Evolutionary conservation across 495 filamentous ascomycete species (phyloP).

Genomic region (Annulohypoxylon nitens): DNA sequence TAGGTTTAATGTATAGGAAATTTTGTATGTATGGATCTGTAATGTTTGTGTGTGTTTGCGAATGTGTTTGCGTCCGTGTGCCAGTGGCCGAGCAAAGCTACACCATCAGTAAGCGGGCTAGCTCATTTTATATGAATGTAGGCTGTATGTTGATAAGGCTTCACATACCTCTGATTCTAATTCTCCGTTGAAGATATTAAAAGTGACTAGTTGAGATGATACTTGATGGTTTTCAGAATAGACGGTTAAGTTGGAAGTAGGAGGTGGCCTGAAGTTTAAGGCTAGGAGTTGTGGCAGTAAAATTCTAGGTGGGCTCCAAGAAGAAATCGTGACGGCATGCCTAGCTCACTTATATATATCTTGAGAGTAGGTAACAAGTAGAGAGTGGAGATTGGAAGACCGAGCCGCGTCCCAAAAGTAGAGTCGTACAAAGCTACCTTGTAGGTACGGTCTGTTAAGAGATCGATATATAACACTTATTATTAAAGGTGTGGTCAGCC

Average conservation of each 20-base stretch:
- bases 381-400: constrained; percentile 38
- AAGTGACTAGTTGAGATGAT: not conserved
- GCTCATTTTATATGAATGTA: constrained; percentile 11
- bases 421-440: constrained; percentile 45
- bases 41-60: constrained; percentile 10
- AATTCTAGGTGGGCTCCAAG: constrained; percentile 28
- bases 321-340: constrained; percentile 42
- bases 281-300: constrained; percentile 24
- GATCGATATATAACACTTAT: constrained; percentile 40
- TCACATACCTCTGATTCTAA: constrained; percentile 28
- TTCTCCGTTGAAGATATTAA: constrained; percentile 6
- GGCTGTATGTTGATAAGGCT: not conserved
- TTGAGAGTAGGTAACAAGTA: constrained; percentile 10
- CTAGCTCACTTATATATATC: constrained; percentile 45
- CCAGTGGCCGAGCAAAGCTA: constrained; percentile 11
- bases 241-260: constrained; percentile 16
- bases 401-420: constrained; percentile 43
- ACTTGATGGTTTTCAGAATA: constrained; percentile 11
- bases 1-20: constrained; percentile 1
- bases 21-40: constrained; percentile 19
- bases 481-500: constrained; percentile 47
- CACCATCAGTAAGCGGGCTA: constrained; percentile 17
- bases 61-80: constrained; percentile 10
- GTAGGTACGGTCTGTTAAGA: constrained; percentile 32
- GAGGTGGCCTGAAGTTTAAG: constrained; percentile 14